Evolutionary conservation across 78 protist genomes (phyloP).

Genomic region (Emiliania huxleyi): DNA sequence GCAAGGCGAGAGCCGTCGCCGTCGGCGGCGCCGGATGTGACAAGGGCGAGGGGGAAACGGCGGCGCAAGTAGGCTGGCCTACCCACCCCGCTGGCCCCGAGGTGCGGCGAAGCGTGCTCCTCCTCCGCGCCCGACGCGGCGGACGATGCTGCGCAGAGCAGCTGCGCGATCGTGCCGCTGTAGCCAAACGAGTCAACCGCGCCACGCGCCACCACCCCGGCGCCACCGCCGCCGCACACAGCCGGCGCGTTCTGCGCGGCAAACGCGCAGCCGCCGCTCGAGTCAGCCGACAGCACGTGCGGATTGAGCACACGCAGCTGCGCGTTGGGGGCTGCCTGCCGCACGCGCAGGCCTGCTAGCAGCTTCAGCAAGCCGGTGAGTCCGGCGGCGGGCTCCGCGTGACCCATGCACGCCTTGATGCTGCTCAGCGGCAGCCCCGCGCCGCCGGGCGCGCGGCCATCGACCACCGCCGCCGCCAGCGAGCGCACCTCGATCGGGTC

Average conservation of each 20-base stretch:
- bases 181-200: not conserved
- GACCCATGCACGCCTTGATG: slow-evolving; percentile 74
- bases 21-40: no score
- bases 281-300: not conserved
- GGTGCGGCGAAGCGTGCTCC: no score
- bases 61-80: no score
- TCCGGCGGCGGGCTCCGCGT: slow-evolving; percentile 60
- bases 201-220: not conserved
- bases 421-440: slow-evolving; percentile 50
- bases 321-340: not conserved
- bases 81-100: no score
- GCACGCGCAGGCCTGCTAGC: not conserved
- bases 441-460: slow-evolving; percentile 9
- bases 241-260: not conserved
- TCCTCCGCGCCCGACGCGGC: no score
- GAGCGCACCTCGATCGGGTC: slow-evolving; percentile 54
- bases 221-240: not conserved
- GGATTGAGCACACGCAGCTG: not conserved
- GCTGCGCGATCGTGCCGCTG: not conserved
- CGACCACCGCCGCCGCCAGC: slow-evolving; percentile 34
- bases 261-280: not conserved
- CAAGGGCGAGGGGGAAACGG: no score
- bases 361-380: not conserved
- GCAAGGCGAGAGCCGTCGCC: no score
- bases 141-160: not conserved